Base-by-base conservation (phyloP, 352 stramenopile species). In the Saprolegnia diclina region DNA sequence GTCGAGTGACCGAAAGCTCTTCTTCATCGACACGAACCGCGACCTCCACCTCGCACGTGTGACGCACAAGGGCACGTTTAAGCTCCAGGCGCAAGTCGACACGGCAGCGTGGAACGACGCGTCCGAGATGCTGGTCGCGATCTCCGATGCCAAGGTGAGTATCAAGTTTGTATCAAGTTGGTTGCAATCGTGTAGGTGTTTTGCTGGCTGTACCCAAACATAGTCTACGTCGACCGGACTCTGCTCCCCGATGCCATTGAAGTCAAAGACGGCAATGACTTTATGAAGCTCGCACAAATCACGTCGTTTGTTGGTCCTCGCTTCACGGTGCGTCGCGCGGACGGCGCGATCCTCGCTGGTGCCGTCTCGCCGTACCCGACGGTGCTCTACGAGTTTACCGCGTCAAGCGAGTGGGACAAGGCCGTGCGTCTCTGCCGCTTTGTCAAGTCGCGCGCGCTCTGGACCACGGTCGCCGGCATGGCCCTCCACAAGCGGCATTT, bases 171-270 rank as follows among this genome's bases (percentile, higher is more conserved):
- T 21, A 52, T 52, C 21, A 52, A 19, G 18, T 52, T 52, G 18
- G 45, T 19, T 52, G 18, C 45, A 52, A 19, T 52, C 45, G 21
- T 52, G 45, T 64, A 77, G 45, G 67, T 98, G 29, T 67, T 97
- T 64, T 91, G 87, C 0, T 98, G 88, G 87, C 90, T 84, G 67
- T 96, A 97, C 67, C 92, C 93, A 10, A 90, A 88, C 69, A 93
- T 96, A 75, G 83, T 96, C 4, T 96, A 92, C 66, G 82, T 97
- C 37, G 92, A 98, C 71, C 84, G 80, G n/a, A 96, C 95, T 38
- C 77, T 98, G 32, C 74, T 98, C 18, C 72, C 67, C 0, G 79
- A 96, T 46, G 79, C 94, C 1, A 77, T 91, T 21, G 87, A 94
- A 54, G 76, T 76, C 37, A 81, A 81, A 32, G 89, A 97, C 64